Evolutionary conservation across 164 flowering plant species (phyloP).

Genomic region (Saururus chinensis): DNA sequence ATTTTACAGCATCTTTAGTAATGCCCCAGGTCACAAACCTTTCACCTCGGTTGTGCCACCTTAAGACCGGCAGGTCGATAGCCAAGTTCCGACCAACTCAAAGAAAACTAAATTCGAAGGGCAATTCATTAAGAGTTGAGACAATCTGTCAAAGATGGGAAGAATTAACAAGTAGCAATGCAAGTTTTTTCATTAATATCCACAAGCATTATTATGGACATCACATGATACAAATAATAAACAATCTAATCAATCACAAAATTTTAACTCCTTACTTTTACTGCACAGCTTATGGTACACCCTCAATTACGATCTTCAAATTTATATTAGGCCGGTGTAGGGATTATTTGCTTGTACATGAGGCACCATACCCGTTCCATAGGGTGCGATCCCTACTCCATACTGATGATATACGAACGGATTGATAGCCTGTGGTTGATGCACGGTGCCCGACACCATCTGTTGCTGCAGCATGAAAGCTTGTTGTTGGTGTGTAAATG

Average conservation of each 20-base stretch:
- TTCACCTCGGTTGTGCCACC: no score
- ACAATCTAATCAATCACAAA: background rate
- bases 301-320: background rate
- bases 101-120: no score
- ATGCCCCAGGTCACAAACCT: no score
- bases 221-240: background rate
- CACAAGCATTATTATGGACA: background rate
- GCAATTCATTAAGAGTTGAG: no score
- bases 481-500: constrained; percentile 19
- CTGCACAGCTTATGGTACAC: constrained; percentile 4
- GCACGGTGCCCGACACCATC: constrained; percentile 21
- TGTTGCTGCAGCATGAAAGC: constrained; percentile 21
- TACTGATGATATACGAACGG: constrained; percentile 26
- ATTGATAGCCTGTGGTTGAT: constrained; percentile 11
- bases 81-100: no score
- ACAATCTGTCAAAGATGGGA: no score
- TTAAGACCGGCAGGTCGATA: no score
- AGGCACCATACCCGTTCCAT: constrained; percentile 60
- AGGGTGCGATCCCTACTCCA: constrained; percentile 6
- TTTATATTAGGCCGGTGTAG: constrained; percentile 17
- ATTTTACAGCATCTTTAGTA: no score
- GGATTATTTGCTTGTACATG: constrained; percentile 23
- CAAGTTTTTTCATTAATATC: no score
- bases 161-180: no score
- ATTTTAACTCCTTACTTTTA: background rate